phyloP scores from a whole-genome alignment of 2,329 filamentous ascomycete genomes.

The Pseudovirgaria hyperparasitica region DNA sequence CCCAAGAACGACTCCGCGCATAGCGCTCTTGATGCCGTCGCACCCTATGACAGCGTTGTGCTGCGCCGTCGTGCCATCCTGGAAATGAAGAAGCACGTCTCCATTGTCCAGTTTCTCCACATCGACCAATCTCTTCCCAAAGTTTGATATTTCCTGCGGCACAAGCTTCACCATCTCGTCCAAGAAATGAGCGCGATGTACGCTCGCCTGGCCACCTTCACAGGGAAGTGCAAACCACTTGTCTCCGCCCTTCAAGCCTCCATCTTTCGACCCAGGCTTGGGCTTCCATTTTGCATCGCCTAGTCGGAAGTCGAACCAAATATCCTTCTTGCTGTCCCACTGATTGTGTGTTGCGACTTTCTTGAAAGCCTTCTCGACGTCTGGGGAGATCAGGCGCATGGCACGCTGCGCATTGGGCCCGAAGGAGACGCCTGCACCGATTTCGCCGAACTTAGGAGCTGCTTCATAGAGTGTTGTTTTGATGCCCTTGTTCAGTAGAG shows the following conservation, averaged over 20 bases:
- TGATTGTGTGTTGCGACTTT: conserved; percentile 28
- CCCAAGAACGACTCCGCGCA: conserved; percentile 41
- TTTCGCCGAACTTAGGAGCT: conserved; percentile 41
- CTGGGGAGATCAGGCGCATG: conserved; percentile 40
- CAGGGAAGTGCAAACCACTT: conserved; percentile 12
- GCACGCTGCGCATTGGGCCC: conserved; percentile 43
- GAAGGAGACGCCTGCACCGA: conserved; percentile 45
- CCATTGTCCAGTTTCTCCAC: conserved; percentile 12
- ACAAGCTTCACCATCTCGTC: conserved; percentile 36
- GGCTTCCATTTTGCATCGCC: conserved; percentile 15
- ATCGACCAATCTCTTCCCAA: conserved; percentile 25
- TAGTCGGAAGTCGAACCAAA: conserved; percentile 31
- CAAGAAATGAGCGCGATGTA: conserved; percentile 37
- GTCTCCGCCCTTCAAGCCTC: conserved; percentile 11
- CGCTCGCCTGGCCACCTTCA: conserved; percentile 13
- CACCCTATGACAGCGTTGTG: conserved; percentile 44
- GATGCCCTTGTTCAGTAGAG: conserved; percentile 34
- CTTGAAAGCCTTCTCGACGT: conserved; percentile 30
- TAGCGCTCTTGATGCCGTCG: conserved; percentile 50
- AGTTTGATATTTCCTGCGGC: conserved; percentile 27
- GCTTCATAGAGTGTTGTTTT: conserved; percentile 44
- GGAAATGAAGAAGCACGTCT: conserved; percentile 24
- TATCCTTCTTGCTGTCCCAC: conserved; percentile 19
- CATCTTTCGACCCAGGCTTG: conserved; percentile 10
- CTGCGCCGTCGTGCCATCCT: conserved; percentile 30